Percentiles rank a stretch among this genome's conserved stretches.
phyloP scores from a whole-genome alignment of 2,329 filamentous ascomycete genomes.

The Stagonosporopsis cucurbitacearum region DNA sequence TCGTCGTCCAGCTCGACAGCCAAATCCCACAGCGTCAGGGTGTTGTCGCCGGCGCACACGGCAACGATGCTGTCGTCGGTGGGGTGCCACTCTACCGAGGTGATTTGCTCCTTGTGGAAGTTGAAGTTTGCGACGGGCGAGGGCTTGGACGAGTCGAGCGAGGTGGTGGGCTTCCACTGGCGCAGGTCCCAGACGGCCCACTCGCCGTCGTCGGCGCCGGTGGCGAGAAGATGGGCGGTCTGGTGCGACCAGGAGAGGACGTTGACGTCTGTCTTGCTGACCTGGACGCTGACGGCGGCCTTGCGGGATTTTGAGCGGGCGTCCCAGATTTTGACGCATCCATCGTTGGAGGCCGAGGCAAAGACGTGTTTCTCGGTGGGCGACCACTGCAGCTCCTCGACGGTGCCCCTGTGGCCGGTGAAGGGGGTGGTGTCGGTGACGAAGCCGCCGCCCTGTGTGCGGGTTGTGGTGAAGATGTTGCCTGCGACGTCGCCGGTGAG shows the following conservation, averaged over 20 bases:
- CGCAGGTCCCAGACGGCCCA: conserved; percentile 97
- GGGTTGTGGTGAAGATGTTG: conserved; percentile 84
- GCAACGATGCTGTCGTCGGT: conserved; percentile 95
- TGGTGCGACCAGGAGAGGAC: conserved; percentile 94
- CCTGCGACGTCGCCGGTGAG: conserved; percentile 92
- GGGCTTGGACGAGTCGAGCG: conserved; percentile 61
- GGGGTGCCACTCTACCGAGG: conserved; percentile 95
- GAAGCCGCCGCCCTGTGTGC: conserved; percentile 87
- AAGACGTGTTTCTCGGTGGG: conserved; percentile 93
- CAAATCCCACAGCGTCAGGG: conserved; percentile 94
- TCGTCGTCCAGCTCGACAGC: conserved; percentile 97
- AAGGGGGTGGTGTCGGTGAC: conserved; percentile 85
- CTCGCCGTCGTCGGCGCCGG: conserved; percentile 89
- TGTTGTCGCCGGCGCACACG: conserved; percentile 91
- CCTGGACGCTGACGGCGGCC: conserved; percentile 84
- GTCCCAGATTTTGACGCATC: conserved; percentile 96
- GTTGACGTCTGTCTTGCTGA: conserved; percentile 87
- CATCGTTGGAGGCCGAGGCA: conserved; percentile 90
- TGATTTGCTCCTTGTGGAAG: conserved; percentile 97
- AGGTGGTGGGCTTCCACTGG: conserved; percentile 79
- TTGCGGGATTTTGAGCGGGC: conserved; percentile 87
- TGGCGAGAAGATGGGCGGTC: conserved; percentile 87
- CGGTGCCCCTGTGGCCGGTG: conserved; percentile 79
- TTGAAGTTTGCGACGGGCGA: conserved; percentile 90
- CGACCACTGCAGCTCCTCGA: conserved; percentile 97